These are phyloP conservation scores for Globisporangium emineosum DNA, from an alignment of 352 stramenopile species.

Conservation along the genomic window DNA sequence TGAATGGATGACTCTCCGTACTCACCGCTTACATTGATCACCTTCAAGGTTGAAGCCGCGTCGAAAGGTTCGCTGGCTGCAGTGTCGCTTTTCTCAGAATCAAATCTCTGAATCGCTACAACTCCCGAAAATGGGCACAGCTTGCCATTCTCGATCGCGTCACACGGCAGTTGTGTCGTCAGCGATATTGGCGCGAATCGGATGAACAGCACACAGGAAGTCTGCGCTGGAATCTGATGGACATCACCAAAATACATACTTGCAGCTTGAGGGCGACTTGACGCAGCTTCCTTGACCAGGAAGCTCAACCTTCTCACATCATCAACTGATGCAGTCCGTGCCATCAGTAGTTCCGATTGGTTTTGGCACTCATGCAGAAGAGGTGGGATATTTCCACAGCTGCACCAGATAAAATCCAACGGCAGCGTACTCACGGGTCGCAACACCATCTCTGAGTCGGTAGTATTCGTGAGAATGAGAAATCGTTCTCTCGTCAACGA, in stretches of 20 bases:
- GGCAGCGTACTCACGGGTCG: conserved; percentile 73
- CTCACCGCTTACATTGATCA: conserved; percentile 50
- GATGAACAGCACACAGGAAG: conserved; percentile 52
- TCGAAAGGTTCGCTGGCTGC: conserved; percentile 11
- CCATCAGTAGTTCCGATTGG: conserved; percentile 20
- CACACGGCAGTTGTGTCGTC: conserved; percentile 40
- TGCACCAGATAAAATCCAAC: conserved; percentile 56
- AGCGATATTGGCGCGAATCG: conserved; percentile 67
- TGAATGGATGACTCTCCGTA: conserved; percentile 66
- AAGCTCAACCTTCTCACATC: conserved; percentile 26
- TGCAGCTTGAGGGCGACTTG: conserved; percentile 11
- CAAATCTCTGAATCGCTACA: conserved; percentile 75
- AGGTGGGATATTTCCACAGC: conserved; percentile 9
- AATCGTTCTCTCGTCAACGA: conserved; percentile 16
- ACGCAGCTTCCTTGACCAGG: conserved; percentile 1
- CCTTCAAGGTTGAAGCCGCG: conserved; percentile 64
- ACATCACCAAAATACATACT: conserved; percentile 53
- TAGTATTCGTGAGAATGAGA: conserved; percentile 62
- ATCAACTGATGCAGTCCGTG: conserved; percentile 26
- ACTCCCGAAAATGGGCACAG: conserved; percentile 56
- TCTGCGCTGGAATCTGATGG: conserved; percentile 42
- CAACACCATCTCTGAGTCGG: conserved; percentile 44
- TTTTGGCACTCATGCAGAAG: conserved; percentile 11
- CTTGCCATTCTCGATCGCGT: conserved; percentile 63
- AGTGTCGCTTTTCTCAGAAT: conserved; percentile 10